Conservation (phyloP, 2,329 filamentous ascomycete genomes). For the Botrytis pseudocinerea region DNA sequence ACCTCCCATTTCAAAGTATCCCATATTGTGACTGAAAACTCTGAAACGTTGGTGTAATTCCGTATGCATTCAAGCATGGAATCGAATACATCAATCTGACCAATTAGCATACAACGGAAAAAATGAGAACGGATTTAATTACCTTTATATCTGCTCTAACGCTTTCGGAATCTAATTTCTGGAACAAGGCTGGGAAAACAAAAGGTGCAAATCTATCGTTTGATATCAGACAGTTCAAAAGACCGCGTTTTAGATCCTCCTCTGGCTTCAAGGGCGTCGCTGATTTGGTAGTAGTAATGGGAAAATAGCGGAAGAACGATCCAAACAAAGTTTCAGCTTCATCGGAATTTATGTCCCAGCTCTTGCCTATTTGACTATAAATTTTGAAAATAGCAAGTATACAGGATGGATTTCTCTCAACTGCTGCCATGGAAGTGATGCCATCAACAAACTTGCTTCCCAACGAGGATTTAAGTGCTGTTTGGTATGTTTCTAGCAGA, state of each 20-base stretch:
- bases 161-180: constrained; percentile 34
- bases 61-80: constrained; percentile 31
- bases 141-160: constrained; percentile 38
- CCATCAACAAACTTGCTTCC: constrained; percentile 32
- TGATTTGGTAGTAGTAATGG: constrained; percentile 32
- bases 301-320: constrained; percentile 38
- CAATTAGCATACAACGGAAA: constrained; percentile 27
- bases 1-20: constrained; percentile 41
- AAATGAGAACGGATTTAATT: constrained; percentile 12
- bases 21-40: constrained; percentile 38
- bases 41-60: constrained; percentile 29
- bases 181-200: constrained; percentile 33
- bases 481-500: constrained; percentile 28
- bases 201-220: constrained; percentile 34
- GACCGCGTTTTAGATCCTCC: constrained; percentile 32
- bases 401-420: constrained; percentile 38
- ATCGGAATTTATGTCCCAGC: constrained; percentile 28
- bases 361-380: constrained; percentile 31
- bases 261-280: constrained; percentile 23
- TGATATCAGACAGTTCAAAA: constrained; percentile 36
- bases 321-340: constrained; percentile 33
- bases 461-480: constrained; percentile 28
- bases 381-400: constrained; percentile 35
- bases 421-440: constrained; percentile 32
- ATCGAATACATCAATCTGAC: constrained; percentile 36